phyloP scores from a whole-genome alignment of 192 early-diverging fungal genomes.

The Diversispora eburnea region DNA sequence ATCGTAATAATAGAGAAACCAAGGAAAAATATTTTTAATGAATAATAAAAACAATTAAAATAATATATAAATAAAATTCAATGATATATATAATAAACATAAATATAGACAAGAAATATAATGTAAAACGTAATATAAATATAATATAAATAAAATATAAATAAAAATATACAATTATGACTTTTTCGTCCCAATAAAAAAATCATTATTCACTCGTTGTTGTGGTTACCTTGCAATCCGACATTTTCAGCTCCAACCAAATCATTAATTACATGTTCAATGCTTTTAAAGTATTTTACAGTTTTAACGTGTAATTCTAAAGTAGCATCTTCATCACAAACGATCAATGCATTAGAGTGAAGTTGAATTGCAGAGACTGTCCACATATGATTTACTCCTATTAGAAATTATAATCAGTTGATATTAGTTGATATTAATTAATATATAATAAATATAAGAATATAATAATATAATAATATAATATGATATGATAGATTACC shows the following conservation, averaged over 20 bases:
- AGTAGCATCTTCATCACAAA: slow-evolving; percentile 85
- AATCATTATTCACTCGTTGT: background rate
- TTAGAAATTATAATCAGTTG: too few species aligned
- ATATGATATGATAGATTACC: slow-evolving; percentile 32
- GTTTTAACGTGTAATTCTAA: slow-evolving; percentile 88
- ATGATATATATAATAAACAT: too few species aligned
- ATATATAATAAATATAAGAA: too few species aligned
- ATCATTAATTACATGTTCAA: slow-evolving; percentile 77
- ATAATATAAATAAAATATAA: too few species aligned
- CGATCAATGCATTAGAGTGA: slow-evolving; percentile 75
- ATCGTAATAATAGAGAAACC: too few species aligned
- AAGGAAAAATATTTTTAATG: too few species aligned
- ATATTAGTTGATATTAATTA: too few species aligned
- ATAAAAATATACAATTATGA: background rate
- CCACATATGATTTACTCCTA: slow-evolving; percentile 88
- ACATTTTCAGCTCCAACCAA: slow-evolving; percentile 71
- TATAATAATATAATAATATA: too few species aligned
- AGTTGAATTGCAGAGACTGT: slow-evolving; percentile 82
- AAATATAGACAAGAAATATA: too few species aligned
- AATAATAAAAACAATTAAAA: too few species aligned
- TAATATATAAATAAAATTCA: too few species aligned
- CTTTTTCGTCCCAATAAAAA: background rate
- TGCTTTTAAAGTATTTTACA: slow-evolving; percentile 84
- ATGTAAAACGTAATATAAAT: too few species aligned
- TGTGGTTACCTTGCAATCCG: slow-evolving; percentile 58